Evolutionary conservation across 2,329 filamentous ascomycete genomes (phyloP), one percentile per base, ranked within the genome.

Genomic region (Laburnicola sp.): DNA sequence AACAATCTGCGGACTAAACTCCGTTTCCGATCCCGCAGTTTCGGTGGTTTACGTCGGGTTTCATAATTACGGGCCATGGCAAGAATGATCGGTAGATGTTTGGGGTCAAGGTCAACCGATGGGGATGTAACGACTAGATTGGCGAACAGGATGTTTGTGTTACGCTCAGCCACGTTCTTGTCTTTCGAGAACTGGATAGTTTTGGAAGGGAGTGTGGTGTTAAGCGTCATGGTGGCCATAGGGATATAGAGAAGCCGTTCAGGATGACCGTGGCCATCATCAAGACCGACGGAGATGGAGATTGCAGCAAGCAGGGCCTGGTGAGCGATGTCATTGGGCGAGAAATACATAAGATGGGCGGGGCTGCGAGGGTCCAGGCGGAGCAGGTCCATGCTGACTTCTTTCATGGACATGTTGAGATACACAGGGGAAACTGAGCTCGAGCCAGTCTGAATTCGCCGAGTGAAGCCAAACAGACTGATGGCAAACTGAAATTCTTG

Each of bases 261-360:
- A 0, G 90, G 87, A 62, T 89, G 88, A 6, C 88, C 89, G 26
- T 87, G 84, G n/a, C 91, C 90, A 69, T 97, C 91, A 65, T 97
- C 92, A 31, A 99, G 80, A 34, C 91, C 94, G 50, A 97, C 81
- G 0, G 93, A 93, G 49, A 99, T 89, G 0, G 94, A 96, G 35
- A 99, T 85, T 3, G 92, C 94, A 16, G 93, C 94, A 22, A 94
- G 82, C 31, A 99, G 80, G 8, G 92, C 94, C 77, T 99, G 93
- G 71, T 99, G 94, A 9, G 94, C 94, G 64, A 97, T 86, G 68
- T 97, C 94, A 55, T 91, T 87, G 22, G 88, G 85, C 2, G 92
- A 89, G 68, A 99, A 99, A 74, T 99, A 97, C 94, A 97, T 99
- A 57, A 94, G 86, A 78, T 99, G 94, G 0, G 93, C 91, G 0